Conservation (phyloP, 805 yeast species). For the Ogataea pignaliae region DNA sequence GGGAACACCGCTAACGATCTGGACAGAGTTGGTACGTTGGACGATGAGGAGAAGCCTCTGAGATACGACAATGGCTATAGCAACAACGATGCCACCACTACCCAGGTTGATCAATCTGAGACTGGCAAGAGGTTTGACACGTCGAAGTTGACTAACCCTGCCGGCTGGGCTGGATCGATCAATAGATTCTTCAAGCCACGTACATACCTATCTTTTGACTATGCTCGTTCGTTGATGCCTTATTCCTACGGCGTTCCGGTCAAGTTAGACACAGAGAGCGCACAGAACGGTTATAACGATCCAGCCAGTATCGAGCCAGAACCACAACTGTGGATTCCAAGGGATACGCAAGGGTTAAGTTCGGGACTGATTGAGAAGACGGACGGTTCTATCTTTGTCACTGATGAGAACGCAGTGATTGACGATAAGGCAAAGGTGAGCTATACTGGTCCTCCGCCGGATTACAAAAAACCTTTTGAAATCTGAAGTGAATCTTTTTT, state of each 20-base stretch:
- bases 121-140: conserved; percentile 4
- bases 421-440: conserved; percentile 53
- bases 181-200: conserved; percentile 42
- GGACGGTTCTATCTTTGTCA: conserved; percentile 48
- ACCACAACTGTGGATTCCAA: conserved; percentile 69
- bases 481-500: neutral
- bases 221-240: conserved; percentile 40
- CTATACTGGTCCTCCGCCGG: conserved; percentile 67
- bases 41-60: conserved; percentile 25
- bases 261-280: conserved; percentile 4
- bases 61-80: conserved; percentile 3
- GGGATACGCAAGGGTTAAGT: conserved; percentile 64
- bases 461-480: conserved; percentile 46
- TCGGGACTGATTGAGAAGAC: conserved; percentile 54
- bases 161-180: conserved; percentile 8
- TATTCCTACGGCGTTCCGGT: conserved; percentile 18
- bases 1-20: conserved; percentile 12
- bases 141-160: conserved; percentile 6
- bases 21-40: conserved; percentile 12
- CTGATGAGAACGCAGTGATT: conserved; percentile 52
- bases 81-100: neutral
- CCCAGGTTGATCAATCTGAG: neutral
- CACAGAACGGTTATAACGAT: conserved; percentile 36
- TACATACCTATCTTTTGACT: conserved; percentile 35
- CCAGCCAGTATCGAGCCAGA: conserved; percentile 53